Evolutionary conservation across 2,329 filamentous ascomycete species (phyloP), one percentile per base, ranked within the genome.

Genomic region (Pseudocercospora eumusae): DNA sequence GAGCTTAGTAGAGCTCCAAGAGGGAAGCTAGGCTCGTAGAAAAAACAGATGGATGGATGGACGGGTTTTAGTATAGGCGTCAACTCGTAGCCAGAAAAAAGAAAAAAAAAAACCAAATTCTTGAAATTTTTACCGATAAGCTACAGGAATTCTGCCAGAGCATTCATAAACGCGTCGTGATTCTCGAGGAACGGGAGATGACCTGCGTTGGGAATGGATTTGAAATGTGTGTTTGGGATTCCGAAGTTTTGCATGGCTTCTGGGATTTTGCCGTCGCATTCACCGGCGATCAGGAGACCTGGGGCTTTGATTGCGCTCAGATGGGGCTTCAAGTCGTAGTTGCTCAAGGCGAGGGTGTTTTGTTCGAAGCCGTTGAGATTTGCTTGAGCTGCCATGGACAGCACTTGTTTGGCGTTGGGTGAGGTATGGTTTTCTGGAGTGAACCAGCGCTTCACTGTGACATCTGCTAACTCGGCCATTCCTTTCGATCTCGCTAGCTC

Each of bases 111-210:
- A n/a, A n/a, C n/a, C n/a, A n/a, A n/a, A n/a, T n/a, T n/a, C n/a
- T n/a, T n/a, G n/a, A n/a, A n/a, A n/a, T n/a, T n/a, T n/a, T 52
- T 52, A 52, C 31, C 47, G 47, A 52, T 40, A 54, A 40, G 33
- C 49, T 60, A 74, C 66, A 91, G 68, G 65, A 90, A 90, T 8
- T 75, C 78, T 45, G 80, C 77, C 2, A 93, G 79, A 50, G 85
- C 84, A 27, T 83, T 78, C 73, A 88, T 88, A 73, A 93, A 92
- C 3, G 82, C 86, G 60, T 80, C 77, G 0, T 90, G 87, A 67
- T 86, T 84, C 77, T 96, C 92, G 53, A 87, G 87, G 90, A 96
- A 96, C 0, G 92, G 92, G 70, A 96, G 76, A 78, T 96, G 92
- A 0, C 92, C 92, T 0, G 91, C 86, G 8, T 82, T 79, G 0